Conservation (phyloP, 2,329 filamentous ascomycete genomes). For the Alternaria gaisen region DNA sequence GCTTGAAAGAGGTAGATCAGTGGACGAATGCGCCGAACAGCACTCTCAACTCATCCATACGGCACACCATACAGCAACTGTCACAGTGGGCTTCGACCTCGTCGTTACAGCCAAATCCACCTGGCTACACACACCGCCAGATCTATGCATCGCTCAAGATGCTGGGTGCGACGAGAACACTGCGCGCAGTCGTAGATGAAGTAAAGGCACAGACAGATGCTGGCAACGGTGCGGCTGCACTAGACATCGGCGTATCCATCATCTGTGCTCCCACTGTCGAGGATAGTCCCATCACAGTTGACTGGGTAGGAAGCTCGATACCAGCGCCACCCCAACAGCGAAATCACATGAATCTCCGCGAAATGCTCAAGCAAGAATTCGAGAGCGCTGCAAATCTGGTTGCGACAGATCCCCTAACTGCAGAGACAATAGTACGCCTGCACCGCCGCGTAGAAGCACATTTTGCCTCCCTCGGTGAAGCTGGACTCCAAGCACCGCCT, state of each 20-base stretch:
- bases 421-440: slow-evolving; percentile 70
- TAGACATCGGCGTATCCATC: slow-evolving; percentile 74
- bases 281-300: slow-evolving; percentile 48
- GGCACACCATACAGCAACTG: slow-evolving; percentile 69
- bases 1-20: slow-evolving; percentile 72
- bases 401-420: slow-evolving; percentile 64
- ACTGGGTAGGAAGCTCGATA: slow-evolving; percentile 44
- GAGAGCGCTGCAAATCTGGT: slow-evolving; percentile 67
- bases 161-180: slow-evolving; percentile 67
- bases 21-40: slow-evolving; percentile 68
- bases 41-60: slow-evolving; percentile 67
- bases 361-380: slow-evolving; percentile 66
- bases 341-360: slow-evolving; percentile 64
- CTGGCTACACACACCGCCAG: slow-evolving; percentile 77
- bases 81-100: slow-evolving; percentile 70
- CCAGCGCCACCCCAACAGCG: slow-evolving; percentile 37
- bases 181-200: slow-evolving; percentile 73
- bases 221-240: slow-evolving; percentile 67
- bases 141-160: slow-evolving; percentile 69
- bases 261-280: slow-evolving; percentile 69
- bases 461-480: slow-evolving; percentile 52
- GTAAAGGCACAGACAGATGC: slow-evolving; percentile 68
- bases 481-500: slow-evolving; percentile 33
- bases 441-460: slow-evolving; percentile 73
- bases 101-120: slow-evolving; percentile 61